phyloP scores from a whole-genome alignment of 495 filamentous ascomycete genomes.

The Podospora anserina region DNA sequence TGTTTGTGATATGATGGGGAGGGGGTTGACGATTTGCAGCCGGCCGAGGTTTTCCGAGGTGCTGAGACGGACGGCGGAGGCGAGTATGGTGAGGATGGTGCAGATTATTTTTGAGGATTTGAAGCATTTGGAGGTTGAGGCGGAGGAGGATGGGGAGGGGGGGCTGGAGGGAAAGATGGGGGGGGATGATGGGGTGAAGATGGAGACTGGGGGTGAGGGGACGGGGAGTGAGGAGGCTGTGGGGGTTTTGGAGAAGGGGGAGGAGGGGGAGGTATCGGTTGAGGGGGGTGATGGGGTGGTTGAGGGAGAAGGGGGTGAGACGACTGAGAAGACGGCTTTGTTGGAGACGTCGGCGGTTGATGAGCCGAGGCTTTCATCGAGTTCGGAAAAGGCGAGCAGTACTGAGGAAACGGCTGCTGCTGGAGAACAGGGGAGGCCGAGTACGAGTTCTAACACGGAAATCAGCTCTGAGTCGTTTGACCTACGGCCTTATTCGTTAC shows the following conservation, averaged over 20 bases:
- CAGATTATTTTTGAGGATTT: constrained; percentile 93
- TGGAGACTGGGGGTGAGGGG: constrained; percentile 84
- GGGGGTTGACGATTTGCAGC: constrained; percentile 94
- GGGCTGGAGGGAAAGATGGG: constrained; percentile 59
- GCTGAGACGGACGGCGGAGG: constrained; percentile 85
- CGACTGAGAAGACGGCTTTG: constrained; percentile 28
- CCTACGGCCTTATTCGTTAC: constrained; percentile 85
- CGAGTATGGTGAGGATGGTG: constrained; percentile 97
- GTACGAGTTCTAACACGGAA: constrained; percentile 34
- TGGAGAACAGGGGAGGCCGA: constrained; percentile 29
- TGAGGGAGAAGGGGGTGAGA: constrained; percentile 16
- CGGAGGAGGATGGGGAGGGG: constrained; percentile 55
- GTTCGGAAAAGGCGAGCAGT: constrained; percentile 37
- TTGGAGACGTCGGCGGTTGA: constrained; percentile 41
- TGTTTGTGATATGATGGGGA: constrained; percentile 99
- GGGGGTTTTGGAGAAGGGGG: constrained; percentile 10
- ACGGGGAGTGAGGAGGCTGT: constrained; percentile 41
- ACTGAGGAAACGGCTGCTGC: constrained; percentile 23
- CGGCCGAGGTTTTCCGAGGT: constrained; percentile 89
- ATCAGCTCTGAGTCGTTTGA: constrained; percentile 47
- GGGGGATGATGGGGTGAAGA: constrained; percentile 73
- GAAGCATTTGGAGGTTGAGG: constrained; percentile 76
- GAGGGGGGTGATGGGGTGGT: constrained; percentile 36
- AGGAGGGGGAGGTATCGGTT: constrained; percentile 25
- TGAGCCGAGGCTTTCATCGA: constrained; percentile 47